Conservation (phyloP, 202 grass and related monocot genomes). For the Sporobolus alterniflorus region DNA sequence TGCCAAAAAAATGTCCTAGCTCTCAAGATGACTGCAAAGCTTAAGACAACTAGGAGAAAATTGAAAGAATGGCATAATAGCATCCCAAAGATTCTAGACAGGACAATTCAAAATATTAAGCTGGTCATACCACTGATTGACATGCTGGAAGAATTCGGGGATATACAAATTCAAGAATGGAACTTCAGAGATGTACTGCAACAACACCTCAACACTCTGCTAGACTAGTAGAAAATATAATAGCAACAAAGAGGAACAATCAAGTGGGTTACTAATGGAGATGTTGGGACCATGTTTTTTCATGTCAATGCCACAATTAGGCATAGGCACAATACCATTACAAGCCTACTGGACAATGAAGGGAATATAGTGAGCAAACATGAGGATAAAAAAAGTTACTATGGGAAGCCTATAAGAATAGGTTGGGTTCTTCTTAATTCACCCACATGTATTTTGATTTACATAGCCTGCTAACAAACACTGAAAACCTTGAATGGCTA, state of each 20-base stretch:
- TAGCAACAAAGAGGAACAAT: not conserved
- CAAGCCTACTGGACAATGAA: no score
- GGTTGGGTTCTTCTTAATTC: not conserved
- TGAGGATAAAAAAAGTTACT: no score
- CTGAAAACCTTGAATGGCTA: not conserved
- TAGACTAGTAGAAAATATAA: not conserved
- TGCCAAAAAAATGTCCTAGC: no score
- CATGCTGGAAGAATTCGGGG: not conserved
- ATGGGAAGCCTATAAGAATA: no score
- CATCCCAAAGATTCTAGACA: accelerated
- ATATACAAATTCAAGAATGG: not conserved
- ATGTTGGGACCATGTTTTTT: no score
- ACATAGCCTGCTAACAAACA: accelerated
- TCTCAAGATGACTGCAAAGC: not conserved
- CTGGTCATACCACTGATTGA: accelerated
- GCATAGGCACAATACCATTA: no score
- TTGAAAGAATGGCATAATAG: not conserved
- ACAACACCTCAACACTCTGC: accelerated
- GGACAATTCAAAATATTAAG: not conserved
- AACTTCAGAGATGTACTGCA: not conserved
- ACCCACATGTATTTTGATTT: not conserved
- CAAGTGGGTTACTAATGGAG: not conserved
- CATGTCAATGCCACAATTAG: no score
- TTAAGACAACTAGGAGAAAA: not conserved
- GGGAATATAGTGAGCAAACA: no score